Percentiles rank a stretch among this genome's conserved stretches.
These are phyloP conservation scores for Jatropha curcas DNA, from an alignment of 345 rosid genomes.

Conservation along the genomic window DNA sequence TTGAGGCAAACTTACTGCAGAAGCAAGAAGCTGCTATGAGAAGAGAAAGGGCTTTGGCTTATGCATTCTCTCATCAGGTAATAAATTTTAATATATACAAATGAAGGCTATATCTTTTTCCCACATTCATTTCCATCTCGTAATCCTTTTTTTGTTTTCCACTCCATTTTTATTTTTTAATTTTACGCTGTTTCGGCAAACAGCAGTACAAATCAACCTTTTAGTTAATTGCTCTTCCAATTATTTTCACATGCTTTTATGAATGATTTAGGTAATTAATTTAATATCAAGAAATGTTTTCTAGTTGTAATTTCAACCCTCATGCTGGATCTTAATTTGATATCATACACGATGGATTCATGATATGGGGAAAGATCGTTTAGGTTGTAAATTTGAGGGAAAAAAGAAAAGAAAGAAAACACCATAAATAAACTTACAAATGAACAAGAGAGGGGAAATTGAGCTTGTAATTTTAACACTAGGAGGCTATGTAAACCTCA, in stretches of 20 bases:
- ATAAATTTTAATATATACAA: neutral
- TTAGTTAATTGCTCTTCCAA: neutral
- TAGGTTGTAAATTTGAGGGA: neutral
- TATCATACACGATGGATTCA: too few species aligned
- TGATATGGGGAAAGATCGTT: too few species aligned
- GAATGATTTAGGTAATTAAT: too few species aligned
- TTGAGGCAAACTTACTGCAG: conserved; percentile 69
- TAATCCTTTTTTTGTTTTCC: too few species aligned
- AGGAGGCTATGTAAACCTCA: neutral
- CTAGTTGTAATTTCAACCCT: too few species aligned
- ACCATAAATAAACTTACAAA: too few species aligned
- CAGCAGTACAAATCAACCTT: neutral
- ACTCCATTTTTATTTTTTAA: neutral
- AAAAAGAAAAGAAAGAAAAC: too few species aligned
- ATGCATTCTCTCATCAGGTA: conserved; percentile 95
- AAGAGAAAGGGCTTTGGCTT: conserved; percentile 90
- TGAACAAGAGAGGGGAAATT: too few species aligned
- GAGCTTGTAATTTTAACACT: neutral
- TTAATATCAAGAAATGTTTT: too few species aligned
- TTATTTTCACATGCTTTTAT: neutral
- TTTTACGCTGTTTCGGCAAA: neutral
- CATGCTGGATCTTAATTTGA: too few species aligned
- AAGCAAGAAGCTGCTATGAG: conserved; percentile 87
- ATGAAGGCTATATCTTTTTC: neutral
- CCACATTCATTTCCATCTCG: too few species aligned